A percentile compares a stretch with the other conserved stretches of the same genome.
These are phyloP conservation scores for Rhodomyrtus tomentosa DNA, from an alignment of 345 rosid species.

Conservation along the genomic window DNA sequence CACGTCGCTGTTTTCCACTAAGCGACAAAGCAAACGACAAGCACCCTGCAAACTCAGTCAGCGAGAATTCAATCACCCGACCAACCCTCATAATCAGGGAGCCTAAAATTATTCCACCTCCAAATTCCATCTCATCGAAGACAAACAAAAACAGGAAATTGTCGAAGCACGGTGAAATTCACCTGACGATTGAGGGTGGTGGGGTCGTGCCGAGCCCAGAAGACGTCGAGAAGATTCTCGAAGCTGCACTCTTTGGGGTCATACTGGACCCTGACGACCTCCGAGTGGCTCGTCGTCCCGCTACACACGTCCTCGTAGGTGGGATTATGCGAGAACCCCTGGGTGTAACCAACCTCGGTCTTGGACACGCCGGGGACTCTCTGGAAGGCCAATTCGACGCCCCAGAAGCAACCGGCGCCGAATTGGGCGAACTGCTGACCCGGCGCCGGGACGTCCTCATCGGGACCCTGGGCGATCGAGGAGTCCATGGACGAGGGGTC, in stretches of 20 bases:
- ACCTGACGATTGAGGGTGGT: slow-evolving; percentile 94
- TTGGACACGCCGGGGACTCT: slow-evolving; percentile 66
- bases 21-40: neutral
- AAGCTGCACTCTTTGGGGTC: slow-evolving; percentile 70
- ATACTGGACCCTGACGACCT: slow-evolving; percentile 82
- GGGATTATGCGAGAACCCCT: slow-evolving; percentile 56
- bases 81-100: neutral
- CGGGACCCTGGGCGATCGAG: slow-evolving; percentile 60
- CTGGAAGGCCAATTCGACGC: slow-evolving; percentile 81
- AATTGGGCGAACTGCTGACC: slow-evolving; percentile 76
- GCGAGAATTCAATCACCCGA: neutral
- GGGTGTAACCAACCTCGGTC: slow-evolving; percentile 82
- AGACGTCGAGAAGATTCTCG: slow-evolving; percentile 58
- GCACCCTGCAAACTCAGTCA: neutral
- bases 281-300: slow-evolving; percentile 56
- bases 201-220: slow-evolving; percentile 93
- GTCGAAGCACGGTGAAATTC: neutral
- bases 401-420: slow-evolving; percentile 99
- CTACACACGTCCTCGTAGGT: slow-evolving; percentile 70
- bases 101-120: neutral
- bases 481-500: slow-evolving; percentile 46
- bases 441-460: slow-evolving; percentile 58
- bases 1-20: neutral
- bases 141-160: neutral
- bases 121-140: neutral